phyloP scores from a whole-genome alignment of 2,329 filamentous ascomycete species.

The Rhexocercosporidium sp. region DNA sequence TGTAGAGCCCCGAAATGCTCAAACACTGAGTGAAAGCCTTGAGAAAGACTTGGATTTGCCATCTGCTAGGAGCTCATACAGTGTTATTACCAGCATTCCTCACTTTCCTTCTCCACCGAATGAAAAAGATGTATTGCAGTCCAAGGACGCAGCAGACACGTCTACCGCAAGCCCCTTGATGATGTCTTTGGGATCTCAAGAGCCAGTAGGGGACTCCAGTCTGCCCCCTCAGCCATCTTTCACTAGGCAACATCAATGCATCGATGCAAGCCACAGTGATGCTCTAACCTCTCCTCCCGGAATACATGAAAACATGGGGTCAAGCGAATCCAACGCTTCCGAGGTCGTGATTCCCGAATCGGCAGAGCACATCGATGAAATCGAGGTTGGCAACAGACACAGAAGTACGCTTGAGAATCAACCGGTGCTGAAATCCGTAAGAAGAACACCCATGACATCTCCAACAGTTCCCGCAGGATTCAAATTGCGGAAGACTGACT shows the following conservation, averaged over 20 bases:
- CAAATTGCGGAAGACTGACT: constrained; percentile 11
- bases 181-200: background rate
- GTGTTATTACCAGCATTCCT: constrained; percentile 11
- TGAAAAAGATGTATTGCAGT: background rate
- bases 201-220: background rate
- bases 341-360: background rate
- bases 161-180: too few species aligned
- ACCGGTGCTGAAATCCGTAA: background rate
- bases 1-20: background rate
- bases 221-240: background rate
- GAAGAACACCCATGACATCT: constrained; percentile 29
- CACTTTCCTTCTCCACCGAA: constrained; percentile 8
- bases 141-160: background rate
- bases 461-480: constrained; percentile 29
- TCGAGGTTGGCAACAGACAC: background rate
- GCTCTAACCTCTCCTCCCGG: background rate
- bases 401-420: background rate
- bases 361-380: too few species aligned
- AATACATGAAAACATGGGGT: background rate
- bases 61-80: constrained; percentile 21
- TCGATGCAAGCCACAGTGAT: background rate
- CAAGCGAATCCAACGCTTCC: background rate
- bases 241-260: background rate
- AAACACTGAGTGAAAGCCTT: background rate
- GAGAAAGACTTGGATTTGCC: constrained; percentile 8